These are phyloP conservation scores for Talaromyces stipitatus DNA, from an alignment of 495 filamentous ascomycete genomes.

Conservation along the genomic window DNA sequence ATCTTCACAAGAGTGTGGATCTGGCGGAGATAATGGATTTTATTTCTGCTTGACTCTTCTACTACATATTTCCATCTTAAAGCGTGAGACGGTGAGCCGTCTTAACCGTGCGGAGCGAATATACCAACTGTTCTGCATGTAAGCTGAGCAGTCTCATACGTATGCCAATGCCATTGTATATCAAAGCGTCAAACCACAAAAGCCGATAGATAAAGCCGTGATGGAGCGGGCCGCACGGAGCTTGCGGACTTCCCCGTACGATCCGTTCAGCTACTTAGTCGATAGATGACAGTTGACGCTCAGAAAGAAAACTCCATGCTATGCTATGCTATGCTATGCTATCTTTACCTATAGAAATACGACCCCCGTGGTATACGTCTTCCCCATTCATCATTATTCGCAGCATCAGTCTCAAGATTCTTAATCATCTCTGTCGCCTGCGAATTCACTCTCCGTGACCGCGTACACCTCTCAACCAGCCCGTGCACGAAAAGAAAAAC, in stretches of 20 bases:
- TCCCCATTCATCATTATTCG: background rate
- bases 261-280: too few species aligned
- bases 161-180: too few species aligned
- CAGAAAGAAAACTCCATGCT: too few species aligned
- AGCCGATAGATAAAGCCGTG: background rate
- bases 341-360: background rate
- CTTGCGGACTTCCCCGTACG: too few species aligned
- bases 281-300: too few species aligned
- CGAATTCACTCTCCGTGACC: background rate
- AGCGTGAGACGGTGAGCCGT: too few species aligned
- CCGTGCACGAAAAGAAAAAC: background rate
- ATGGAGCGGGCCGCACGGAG: background rate
- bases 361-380: background rate
- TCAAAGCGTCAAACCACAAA: background rate
- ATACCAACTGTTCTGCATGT: too few species aligned
- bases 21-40: background rate
- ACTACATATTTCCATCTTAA: too few species aligned
- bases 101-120: background rate
- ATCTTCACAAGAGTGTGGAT: too few species aligned
- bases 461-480: background rate
- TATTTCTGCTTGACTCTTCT: too few species aligned
- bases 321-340: too few species aligned
- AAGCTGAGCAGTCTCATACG: too few species aligned
- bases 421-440: background rate
- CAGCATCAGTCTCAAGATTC: background rate